These are phyloP conservation scores for Cyclotella kingstonii DNA, from an alignment of 108 stramenopile genomes.

Conservation along the genomic window DNA sequence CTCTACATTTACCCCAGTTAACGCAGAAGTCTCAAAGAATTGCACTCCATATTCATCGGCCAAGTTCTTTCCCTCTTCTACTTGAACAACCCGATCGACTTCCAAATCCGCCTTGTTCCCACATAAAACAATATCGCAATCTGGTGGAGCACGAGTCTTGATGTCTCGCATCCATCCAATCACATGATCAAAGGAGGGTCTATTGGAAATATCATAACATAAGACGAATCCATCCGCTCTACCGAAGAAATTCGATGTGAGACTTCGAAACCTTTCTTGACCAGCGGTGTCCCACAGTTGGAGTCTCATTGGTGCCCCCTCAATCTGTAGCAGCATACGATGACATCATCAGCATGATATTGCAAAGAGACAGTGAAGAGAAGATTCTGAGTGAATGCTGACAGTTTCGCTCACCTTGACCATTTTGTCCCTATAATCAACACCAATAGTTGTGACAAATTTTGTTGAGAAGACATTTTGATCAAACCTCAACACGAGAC, in stretches of 20 bases:
- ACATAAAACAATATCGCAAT: constrained; percentile 86
- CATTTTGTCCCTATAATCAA: constrained; percentile 94
- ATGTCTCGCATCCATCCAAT: constrained; percentile 94
- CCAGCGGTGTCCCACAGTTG: constrained; percentile 96
- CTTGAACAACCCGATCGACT: constrained; percentile 73
- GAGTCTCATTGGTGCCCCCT: constrained; percentile 83
- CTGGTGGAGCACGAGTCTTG: constrained; percentile 86
- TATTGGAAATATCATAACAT: constrained; percentile 87
- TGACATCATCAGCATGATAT: background rate
- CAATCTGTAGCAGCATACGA: constrained; percentile 52
- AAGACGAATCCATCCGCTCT: constrained; percentile 92
- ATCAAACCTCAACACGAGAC: constrained; percentile 85
- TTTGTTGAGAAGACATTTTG: constrained; percentile 92
- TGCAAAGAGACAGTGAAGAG: background rate
- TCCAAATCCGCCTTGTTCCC: constrained; percentile 88
- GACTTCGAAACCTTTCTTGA: constrained; percentile 91
- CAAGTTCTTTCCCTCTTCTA: constrained; percentile 82
- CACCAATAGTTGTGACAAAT: constrained; percentile 93
- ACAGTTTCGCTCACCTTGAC: constrained; percentile 63
- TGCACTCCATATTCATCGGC: constrained; percentile 93
- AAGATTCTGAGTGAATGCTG: no score
- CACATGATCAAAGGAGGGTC: constrained; percentile 90
- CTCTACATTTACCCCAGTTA: constrained; percentile 92
- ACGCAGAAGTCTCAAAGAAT: constrained; percentile 96
- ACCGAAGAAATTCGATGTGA: constrained; percentile 94